Conservation (phyloP, 768 basidiomycete genomes). For the Naganishia randhawae region DNA sequence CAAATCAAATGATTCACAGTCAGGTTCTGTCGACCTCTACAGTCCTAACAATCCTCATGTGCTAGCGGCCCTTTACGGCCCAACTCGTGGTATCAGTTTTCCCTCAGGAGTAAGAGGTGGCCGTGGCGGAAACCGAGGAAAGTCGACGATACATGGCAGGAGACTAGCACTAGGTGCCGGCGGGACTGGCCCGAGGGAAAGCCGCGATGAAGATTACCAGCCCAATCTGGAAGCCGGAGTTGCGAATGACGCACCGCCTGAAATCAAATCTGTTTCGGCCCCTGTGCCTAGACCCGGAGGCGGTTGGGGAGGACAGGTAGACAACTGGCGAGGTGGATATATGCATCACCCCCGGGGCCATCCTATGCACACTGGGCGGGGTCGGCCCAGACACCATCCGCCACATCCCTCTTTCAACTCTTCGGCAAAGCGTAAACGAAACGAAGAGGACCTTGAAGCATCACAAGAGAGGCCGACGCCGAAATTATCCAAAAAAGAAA, state of each 20-base stretch:
- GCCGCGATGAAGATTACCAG: constrained; percentile 13
- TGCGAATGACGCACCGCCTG: constrained; percentile 1
- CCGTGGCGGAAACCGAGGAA: not conserved
- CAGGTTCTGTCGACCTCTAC: not conserved
- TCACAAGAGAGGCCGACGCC: too few species aligned
- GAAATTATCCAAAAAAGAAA: too few species aligned
- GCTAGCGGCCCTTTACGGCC: not conserved
- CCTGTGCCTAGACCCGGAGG: too few species aligned
- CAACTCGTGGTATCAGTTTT: not conserved
- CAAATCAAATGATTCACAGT: not conserved
- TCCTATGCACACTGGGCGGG: too few species aligned
- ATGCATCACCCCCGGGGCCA: too few species aligned
- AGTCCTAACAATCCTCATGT: not conserved
- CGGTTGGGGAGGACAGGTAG: too few species aligned
- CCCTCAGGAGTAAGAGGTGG: not conserved
- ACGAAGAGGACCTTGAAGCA: too few species aligned
- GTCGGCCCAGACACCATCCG: too few species aligned
- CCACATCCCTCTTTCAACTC: too few species aligned
- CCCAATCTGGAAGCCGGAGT: constrained; percentile 9
- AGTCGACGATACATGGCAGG: not conserved
- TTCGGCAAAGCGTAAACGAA: too few species aligned
- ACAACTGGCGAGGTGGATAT: too few species aligned
- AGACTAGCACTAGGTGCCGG: not conserved
- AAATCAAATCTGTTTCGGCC: constrained; percentile 7
- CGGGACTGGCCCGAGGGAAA: not conserved